Conservation (phyloP, 2,329 filamentous ascomycete species). For the Colletotrichum melonis region DNA sequence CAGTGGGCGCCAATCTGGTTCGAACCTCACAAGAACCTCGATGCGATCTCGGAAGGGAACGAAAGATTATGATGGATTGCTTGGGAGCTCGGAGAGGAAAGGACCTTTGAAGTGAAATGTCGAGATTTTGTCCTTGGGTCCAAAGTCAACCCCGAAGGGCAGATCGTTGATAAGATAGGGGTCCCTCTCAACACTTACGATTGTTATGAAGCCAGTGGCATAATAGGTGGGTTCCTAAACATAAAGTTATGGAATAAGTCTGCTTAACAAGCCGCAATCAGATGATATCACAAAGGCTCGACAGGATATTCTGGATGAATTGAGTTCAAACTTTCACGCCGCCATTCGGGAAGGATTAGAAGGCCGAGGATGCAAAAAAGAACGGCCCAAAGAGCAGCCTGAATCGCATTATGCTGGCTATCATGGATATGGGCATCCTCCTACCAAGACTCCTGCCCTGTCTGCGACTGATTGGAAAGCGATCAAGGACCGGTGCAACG, state of each 20-base stretch:
- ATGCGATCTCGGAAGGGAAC: background rate
- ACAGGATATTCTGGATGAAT: background rate
- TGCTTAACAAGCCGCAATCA: background rate
- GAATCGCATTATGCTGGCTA: no score
- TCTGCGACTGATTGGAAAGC: no score
- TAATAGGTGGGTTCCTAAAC: background rate
- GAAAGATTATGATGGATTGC: background rate
- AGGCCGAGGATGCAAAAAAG: background rate
- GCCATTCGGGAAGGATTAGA: background rate
- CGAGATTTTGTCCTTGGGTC: background rate
- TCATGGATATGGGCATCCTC: no score
- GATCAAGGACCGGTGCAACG: background rate
- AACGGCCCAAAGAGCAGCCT: no score
- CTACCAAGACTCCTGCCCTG: no score
- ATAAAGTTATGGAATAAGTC: background rate
- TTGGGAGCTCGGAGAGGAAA: conserved; percentile 2
- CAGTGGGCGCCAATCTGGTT: background rate
- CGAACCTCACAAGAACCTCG: background rate
- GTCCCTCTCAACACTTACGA: background rate
- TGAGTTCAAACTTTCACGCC: background rate
- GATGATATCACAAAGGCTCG: background rate
- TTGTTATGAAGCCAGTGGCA: background rate
- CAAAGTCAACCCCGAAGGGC: background rate
- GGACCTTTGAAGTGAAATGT: fast-evolving
- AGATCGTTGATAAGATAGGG: background rate